Conservation (phyloP, 768 basidiomycete genomes). For the Amanita rimosa region DNA sequence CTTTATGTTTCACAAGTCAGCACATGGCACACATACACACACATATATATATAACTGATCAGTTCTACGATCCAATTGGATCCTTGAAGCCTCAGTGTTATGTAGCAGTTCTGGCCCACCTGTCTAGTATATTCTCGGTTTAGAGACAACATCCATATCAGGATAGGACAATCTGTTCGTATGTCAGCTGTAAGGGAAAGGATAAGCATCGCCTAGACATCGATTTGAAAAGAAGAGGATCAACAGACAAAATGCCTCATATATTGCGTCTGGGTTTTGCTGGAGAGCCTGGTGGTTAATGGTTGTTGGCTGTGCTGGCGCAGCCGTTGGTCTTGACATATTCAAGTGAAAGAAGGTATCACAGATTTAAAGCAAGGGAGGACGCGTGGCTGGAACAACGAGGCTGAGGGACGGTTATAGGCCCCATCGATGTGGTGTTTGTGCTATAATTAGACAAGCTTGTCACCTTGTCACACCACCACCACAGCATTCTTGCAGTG, state of each 20-base stretch:
- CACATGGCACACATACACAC: no score
- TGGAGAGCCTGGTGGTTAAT: constrained; percentile 4
- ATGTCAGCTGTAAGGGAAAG: background rate
- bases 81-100: no score
- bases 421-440: constrained; percentile 2
- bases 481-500: no score
- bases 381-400: background rate
- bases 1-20: no score
- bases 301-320: background rate
- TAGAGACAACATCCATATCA: constrained; percentile 74
- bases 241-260: constrained; percentile 3
- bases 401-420: background rate
- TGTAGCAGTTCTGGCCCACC: constrained; percentile 23
- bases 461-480: no score
- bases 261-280: constrained; percentile 5
- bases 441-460: background rate
- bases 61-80: no score
- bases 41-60: no score
- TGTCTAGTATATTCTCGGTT: constrained; percentile 63
- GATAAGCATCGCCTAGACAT: background rate
- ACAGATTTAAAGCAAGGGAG: background rate
- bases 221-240: background rate
- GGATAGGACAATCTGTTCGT: constrained; percentile 44
- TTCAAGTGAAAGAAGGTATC: background rate
- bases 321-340: background rate